Base-by-base conservation (phyloP, 2,329 filamentous ascomycete genomes). In the Pestalotiopsis sp. region DNA sequence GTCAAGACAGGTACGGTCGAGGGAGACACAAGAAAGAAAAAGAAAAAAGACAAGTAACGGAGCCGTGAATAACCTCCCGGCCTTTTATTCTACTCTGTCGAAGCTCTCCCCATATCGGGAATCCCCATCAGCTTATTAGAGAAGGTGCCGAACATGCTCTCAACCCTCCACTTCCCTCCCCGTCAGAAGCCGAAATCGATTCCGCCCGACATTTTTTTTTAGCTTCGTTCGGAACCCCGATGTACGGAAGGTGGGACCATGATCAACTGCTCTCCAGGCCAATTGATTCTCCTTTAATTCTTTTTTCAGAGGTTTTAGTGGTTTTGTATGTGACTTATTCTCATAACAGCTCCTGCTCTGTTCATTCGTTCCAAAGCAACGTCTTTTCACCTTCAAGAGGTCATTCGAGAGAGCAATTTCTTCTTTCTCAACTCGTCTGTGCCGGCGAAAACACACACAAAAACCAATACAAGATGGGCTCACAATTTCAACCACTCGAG, bases 401-500 rank as follows among this genome's bases (percentile, higher is more conserved):
- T 0, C 30, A 9, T 35, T 26, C 7, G 52, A 57, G 52, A 22
- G 7, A 57, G 11, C n/a, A 57, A 24, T 57, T 22, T 22, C 10
- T 26, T 57, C 11, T 57, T 11, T 3, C 56, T 6, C 17, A 52
- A 17, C 3, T 52, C 17, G 44, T 52, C 44, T 6, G 26, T 11
- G 24, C 13, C 22, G 24, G 24, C 22, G 35, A 58, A 24, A 58
- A 58, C 24, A 57, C 7, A 58, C 24, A 57, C 7, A 3, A 26
- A 58, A 30, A 58, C 26, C 24, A 24, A 24, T 24, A 30, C 20
- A 58, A 39, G 13, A 77, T 78, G 76, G 72, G 72, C 58, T 38
- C 64, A 13, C 71, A 68, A n/a, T 35, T 68, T 75, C 63, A 62
- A 17, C 70, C 74, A 26, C 68, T 80, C 70, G 85, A 89, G 75